Conservation (phyloP, 2,329 filamentous ascomycete genomes). For the Aspergillus latus region DNA sequence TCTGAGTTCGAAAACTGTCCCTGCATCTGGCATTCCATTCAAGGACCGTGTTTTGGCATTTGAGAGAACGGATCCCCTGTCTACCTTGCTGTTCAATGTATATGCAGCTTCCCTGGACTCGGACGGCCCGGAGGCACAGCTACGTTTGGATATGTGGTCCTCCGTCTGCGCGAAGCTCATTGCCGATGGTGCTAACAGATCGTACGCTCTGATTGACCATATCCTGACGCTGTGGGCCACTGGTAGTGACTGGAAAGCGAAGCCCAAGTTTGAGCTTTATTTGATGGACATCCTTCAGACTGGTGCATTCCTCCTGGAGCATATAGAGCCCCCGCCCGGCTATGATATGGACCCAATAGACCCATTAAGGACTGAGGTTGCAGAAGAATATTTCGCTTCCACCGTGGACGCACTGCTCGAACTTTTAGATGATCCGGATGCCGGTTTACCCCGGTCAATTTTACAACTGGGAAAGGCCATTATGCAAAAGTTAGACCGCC, state of each 20-base stretch:
- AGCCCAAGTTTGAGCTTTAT: slow-evolving; percentile 86
- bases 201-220: slow-evolving; percentile 77
- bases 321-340: slow-evolving; percentile 73
- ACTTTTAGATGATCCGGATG: slow-evolving; percentile 81
- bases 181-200: slow-evolving; percentile 70
- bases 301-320: slow-evolving; percentile 85
- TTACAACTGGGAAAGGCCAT: slow-evolving; percentile 84
- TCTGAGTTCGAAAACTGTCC: slow-evolving; percentile 49
- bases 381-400: slow-evolving; percentile 83
- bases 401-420: slow-evolving; percentile 80
- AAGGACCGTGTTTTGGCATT: slow-evolving; percentile 85
- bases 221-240: slow-evolving; percentile 85
- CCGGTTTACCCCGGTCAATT: slow-evolving; percentile 81
- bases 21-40: slow-evolving; percentile 56
- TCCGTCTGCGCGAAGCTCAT: slow-evolving; percentile 82
- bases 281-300: slow-evolving; percentile 93
- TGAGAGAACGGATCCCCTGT: slow-evolving; percentile 82
- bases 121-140: slow-evolving; percentile 75
- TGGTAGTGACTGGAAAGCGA: slow-evolving; percentile 86
- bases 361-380: slow-evolving; percentile 75
- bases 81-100: slow-evolving; percentile 80
- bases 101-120: slow-evolving; percentile 84
- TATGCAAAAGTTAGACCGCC: slow-evolving; percentile 68
- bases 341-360: slow-evolving; percentile 64
- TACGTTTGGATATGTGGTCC: slow-evolving; percentile 84